Evolutionary conservation across 1,284 basidiomycete genomes (phyloP), one percentile per base, ranked within the genome.

Genomic region (Prillingera fragicola): DNA sequence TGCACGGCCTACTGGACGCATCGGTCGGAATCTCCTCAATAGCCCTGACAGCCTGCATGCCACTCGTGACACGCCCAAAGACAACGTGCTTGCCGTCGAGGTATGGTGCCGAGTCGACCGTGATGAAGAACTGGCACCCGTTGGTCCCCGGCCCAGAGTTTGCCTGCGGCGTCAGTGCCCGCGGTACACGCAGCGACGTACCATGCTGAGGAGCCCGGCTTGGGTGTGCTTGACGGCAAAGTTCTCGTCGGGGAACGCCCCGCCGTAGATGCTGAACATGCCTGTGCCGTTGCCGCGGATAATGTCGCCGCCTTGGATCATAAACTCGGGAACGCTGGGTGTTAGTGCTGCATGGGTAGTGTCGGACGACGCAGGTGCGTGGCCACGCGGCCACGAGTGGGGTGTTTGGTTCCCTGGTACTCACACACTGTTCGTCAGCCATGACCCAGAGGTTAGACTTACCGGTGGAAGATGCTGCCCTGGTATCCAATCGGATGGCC

Each of bases 301-400:
- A 56, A 77, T 76, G 59, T 78, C 76, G 44, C 83, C 83, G 39
- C 80, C 83, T 69, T 85, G 84, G 41, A 88, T 79, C 87, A 91
- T 90, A 65, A 91, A 90, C 55, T 80, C 76, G n/a, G 46, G 43
- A 5, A 52, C 33, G 25, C 48, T 49, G 26, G n/a, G 8, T 4
- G 23, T 43, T 29, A 38, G 41, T n/a, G n/a, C 28, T 19, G 34
- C n/a, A 14, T 25, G 34, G 17, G 14, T 4, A 31, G n/a, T 33
- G n/a, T 21, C 15, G 35, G 24, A 5, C 24, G 35, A 13, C 3
- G 15, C 23, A 9, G 9, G 3, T 17, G 24, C 17, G 8, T 15
- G 23, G 3, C 23, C 17, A 4, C 7, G 34, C 5, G n/a, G 8
- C 23, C 18, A 21, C 4, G n/a, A n/a, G n/a, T n/a, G 8, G 25